Base-by-base conservation (phyloP, 176 grass and related monocot genomes). In the Echinochloa phyllopogon region DNA sequence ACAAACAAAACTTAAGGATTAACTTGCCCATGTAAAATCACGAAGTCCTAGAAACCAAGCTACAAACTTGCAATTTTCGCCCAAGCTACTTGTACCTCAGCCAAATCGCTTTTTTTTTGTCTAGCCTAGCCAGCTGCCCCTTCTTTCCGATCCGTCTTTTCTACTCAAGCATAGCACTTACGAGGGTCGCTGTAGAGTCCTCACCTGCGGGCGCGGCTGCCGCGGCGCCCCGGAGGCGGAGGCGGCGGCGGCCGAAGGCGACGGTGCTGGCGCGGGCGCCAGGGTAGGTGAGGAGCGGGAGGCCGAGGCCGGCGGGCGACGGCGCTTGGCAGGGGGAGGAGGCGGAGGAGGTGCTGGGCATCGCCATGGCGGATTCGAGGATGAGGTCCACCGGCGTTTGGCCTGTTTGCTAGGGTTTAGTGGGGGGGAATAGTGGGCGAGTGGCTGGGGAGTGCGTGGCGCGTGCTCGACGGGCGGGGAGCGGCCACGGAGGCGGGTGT, bases 291-390 rank as follows among this genome's bases (percentile, higher is more conserved):
- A 65, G 71, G 4, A 74, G 70, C 41, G 68, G 81, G 57, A 84
- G 44, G 43, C 69, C 29, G 4, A 84, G 33, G 44, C 69, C 33
- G 21, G 59, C 72, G 59, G 82, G 82, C 57, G 70, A 72, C 41
- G 58, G 71, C 29, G 82, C 42, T 20, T 49, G 81, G 58, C 43
- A 64, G 13, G 56, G 41, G 75, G 79, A 80, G 5, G 77, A 6
- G 6, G 78, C 14, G 29, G 82, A 64, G 45, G 82, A 27, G 33
- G 82, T 12, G 33, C 69, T 5, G 25, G 82, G 59, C 82, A 84
- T 66, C 72, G 72, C 72, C 82, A 84, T 84, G 72, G 60, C 59
- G 18, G 15, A 68, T 41, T 42, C 41, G 69, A 49, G 55, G 53
- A 51, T 18, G 80, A 37, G 39, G 66, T 11, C 7, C 8, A 8